Evolutionary conservation across 176 grass and related monocot species (phyloP), one percentile per base, ranked within the genome.

Genomic region (Aegilops speltoides): DNA sequence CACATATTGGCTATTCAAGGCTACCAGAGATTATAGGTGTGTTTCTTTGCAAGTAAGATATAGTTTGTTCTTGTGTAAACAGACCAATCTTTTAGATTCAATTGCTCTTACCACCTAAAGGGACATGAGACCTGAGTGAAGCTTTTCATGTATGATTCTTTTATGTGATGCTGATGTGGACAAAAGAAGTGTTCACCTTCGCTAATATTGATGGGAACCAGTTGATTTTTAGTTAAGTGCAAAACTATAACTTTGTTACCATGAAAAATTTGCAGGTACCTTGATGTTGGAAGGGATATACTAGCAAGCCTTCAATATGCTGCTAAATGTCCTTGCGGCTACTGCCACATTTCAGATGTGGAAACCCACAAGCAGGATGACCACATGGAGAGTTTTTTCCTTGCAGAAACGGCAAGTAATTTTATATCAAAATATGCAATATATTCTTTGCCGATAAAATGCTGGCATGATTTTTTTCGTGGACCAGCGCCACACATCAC

Each of bases 341-440:
- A 98, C 84, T 98, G 96, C 72, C 96, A 98, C 68, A 98, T 98
- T 89, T 86, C 91, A 87, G 96, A 98, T 64, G 96, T 98, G 36
- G 96, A 98, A 89, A 92, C 90, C 43, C 96, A 98, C 82, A 84
- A 95, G 80, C 88, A 98, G 85, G 93, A 98, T 89, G 96, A 98
- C 43, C 96, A 98, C 85, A 95, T 98, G 96, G 96, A 98, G 90
- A 98, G 96, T 92, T 98, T 98, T 88, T 98, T 98, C 74, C 96
- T 98, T 86, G 91, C 93, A 54, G 96, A 98, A 88, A 98, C 96
- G 15, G 96, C 90, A 88, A 90, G 83, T 32, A 86, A 77, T 25
- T 52, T 33, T 41, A 65, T 46, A 78, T 48, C 31, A 59, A 76
- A 71, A 20, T 22, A 20, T 68, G 34, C 57, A 67, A 24, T 45